Evolutionary conservation across 352 stramenopile species (phyloP), one percentile per base, ranked within the genome.

Genomic region (Phytopythium chamaehyphon): DNA sequence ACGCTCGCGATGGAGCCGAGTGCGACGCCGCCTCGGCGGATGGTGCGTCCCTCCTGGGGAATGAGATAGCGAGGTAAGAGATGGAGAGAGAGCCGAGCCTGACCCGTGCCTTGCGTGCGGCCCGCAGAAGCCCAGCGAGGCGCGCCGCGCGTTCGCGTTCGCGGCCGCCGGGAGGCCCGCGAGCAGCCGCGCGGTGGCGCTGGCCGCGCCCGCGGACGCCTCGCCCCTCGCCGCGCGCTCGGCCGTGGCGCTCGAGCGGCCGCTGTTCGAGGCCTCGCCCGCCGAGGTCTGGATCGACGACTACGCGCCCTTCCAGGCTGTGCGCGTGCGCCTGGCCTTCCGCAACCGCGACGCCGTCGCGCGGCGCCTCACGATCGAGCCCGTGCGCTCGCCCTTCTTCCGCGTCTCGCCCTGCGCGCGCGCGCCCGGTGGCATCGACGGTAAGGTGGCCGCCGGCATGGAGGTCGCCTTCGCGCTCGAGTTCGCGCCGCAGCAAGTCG

Each of bases 401-500:
- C 71, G 73, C n/a, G 64, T 98, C 19, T 6, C 63, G 18, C 47
- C 66, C 2, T 59, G 51, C 46, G 37, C 12, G 5, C 39, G 55
- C 2, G 31, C 55, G 10, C 59, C 64, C 35, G 54, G 62, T 23
- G 55, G 35, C 1, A 59, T 88, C 22, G 76, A 90, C 36, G 76
- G 82, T 21, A 94, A 94, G 57, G 74, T 98, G 46, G 93, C 94
- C 0, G 76, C 94, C 1, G 94, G 95, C n/a, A 98, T 98, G 90
- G 90, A 98, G 47, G 67, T 96, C 18, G 72, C 58, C 51, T 98
- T 96, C 62, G 54, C 76, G 33, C 76, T 98, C 15, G 91, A 88
- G 37, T 98, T 98, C 57, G 76, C 69, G 12, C 90, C 92, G 2
- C 87, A 97, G 47, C 90, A 97, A 54, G 61, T 96, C 42, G 71